These are phyloP conservation scores for Lunularia cruciata DNA, from an alignment of 225 moss, liverwort and hornwort species.

Conservation along the genomic window DNA sequence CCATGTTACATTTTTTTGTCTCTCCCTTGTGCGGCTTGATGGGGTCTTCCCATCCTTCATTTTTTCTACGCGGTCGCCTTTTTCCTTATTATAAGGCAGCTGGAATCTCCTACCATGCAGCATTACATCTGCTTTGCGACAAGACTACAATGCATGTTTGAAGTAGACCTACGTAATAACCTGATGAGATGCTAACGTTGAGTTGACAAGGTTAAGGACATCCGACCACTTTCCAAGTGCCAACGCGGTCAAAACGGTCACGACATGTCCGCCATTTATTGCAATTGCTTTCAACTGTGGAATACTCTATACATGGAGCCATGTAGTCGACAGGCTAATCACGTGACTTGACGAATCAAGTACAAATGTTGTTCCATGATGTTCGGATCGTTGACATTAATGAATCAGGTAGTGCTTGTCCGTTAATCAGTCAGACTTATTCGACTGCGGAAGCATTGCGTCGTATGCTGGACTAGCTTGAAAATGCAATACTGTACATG, in stretches of 20 bases:
- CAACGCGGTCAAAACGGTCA: conserved; percentile 6
- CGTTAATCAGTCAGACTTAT: too few species aligned
- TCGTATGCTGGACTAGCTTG: too few species aligned
- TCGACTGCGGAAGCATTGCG: too few species aligned
- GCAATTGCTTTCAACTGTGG: background rate
- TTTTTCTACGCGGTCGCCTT: too few species aligned
- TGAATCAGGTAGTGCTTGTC: conserved; percentile 1
- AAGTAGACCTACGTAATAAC: background rate
- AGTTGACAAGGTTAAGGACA: background rate
- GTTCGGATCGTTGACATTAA: background rate
- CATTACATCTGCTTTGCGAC: background rate
- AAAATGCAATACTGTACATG: too few species aligned
- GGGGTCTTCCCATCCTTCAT: too few species aligned
- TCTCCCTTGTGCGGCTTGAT: too few species aligned
- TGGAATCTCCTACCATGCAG: background rate
- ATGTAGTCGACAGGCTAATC: background rate
- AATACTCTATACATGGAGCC: background rate
- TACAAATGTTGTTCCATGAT: background rate
- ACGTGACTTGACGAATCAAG: background rate
- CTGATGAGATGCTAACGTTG: background rate
- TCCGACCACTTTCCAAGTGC: background rate
- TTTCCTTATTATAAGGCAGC: background rate
- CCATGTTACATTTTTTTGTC: too few species aligned
- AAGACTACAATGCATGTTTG: background rate
- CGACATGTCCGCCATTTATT: background rate